Base-by-base conservation (phyloP, 23 red algal species). In the Pyropia haitanensis region DNA sequence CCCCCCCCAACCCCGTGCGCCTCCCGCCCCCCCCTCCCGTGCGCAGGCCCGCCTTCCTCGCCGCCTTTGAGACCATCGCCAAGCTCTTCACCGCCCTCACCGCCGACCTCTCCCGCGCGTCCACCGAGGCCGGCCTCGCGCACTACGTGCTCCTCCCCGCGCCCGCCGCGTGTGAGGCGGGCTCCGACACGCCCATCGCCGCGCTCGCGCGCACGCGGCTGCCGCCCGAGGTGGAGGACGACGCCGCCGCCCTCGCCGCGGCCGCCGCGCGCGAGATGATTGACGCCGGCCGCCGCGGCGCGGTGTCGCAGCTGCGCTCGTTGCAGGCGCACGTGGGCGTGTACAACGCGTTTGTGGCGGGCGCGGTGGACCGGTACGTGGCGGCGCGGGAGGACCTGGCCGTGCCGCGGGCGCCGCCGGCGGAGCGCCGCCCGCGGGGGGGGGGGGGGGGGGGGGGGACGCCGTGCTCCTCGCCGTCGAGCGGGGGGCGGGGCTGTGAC, bases 1-100 rank as follows among this genome's bases (percentile, higher is more conserved):
- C 30, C 30, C 30, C 30, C 30, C 30, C 5, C 30, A 32, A 3
- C 30, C 30, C 5, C 30, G 5, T 32, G 30, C 30, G 5, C 30
- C 30, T 32, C 5, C 30, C 39, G 5, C 39, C 39, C 30, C 39
- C 39, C 39, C 39, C 1, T 12, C 13, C 10, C 4, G 5, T 9
- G 39, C 39, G 5, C 39, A 46, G 39, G 70, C 56, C 51, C 5
- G 18, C 48, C 17, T 74, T 74, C 55, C 56, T 74, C 19, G 56
- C 50, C 14, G 60, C 58, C 19, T 74, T 58, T 58, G 70, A 74
- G 18, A 74, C 70, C 16, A 57, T 74, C 22, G 21, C 53, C 54
- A 74, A 74, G 56, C 23, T 61, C 27, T 60, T 39, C 26, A n/a
- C 70, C 53, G 24, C 24, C 16, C 49, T 74, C 16, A 59, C 70